phyloP scores from a whole-genome alignment of 2,329 filamentous ascomycete genomes.

The Amylocarpus encephaloides region DNA sequence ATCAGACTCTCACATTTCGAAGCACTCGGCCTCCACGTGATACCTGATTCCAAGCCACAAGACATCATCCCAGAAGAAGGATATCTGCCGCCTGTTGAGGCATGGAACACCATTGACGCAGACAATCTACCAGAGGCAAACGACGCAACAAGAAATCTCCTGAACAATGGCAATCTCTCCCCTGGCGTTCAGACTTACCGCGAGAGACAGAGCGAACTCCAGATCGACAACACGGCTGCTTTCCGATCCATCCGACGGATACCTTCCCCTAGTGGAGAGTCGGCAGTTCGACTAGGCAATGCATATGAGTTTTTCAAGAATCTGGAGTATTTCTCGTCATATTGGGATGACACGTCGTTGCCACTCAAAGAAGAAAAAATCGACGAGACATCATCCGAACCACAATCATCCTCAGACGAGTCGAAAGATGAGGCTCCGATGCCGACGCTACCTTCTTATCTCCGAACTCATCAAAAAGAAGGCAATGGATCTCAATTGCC shows the following conservation, averaged over 20 bases:
- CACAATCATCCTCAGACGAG: constrained; percentile 5
- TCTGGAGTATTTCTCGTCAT: constrained; percentile 51
- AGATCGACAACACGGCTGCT: constrained; percentile 49
- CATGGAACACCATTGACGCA: constrained; percentile 37
- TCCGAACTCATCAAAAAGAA: constrained; percentile 38
- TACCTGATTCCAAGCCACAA: constrained; percentile 40
- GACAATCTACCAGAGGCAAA: constrained; percentile 36
- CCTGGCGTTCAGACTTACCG: constrained; percentile 53
- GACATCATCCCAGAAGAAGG: constrained; percentile 49
- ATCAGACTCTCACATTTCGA: constrained; percentile 45
- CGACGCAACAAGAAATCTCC: constrained; percentile 39
- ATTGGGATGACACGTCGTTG: constrained; percentile 55
- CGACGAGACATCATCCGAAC: constrained; percentile 12
- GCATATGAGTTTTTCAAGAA: constrained; percentile 61
- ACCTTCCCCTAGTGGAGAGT: constrained; percentile 46
- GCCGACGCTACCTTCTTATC: constrained; percentile 17
- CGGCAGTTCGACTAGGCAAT: constrained; percentile 51
- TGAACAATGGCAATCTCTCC: constrained; percentile 48
- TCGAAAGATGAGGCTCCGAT: constrained; percentile 15
- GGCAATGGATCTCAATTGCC: constrained; percentile 51
- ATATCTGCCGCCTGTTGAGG: constrained; percentile 46
- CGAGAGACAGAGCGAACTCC: constrained; percentile 53
- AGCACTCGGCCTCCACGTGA: constrained; percentile 52
- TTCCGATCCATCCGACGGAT: constrained; percentile 56
- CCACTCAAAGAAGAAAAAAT: constrained; percentile 9